These are phyloP conservation scores for Scutellaria minor DNA, from an alignment of 257 asterid genomes.

Conservation along the genomic window DNA sequence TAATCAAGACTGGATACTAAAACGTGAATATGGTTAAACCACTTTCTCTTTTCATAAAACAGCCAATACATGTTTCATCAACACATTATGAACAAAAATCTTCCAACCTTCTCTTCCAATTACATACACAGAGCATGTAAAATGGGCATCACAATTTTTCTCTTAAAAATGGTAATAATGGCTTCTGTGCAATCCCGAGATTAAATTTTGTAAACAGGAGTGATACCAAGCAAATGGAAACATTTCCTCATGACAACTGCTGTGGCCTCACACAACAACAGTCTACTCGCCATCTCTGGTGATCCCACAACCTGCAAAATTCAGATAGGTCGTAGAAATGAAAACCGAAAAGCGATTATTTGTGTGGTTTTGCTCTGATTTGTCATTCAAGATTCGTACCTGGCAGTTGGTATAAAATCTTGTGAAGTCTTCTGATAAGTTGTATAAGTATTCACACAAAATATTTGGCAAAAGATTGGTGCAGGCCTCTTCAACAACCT, in stretches of 20 bases:
- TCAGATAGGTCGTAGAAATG: background rate
- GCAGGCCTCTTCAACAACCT: conserved; percentile 88
- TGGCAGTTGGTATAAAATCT: conserved; percentile 83
- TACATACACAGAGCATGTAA: no score
- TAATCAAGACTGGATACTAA: no score
- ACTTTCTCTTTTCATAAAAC: no score
- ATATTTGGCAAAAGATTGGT: conserved; percentile 68
- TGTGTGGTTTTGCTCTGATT: background rate
- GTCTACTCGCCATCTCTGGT: conserved; percentile 76
- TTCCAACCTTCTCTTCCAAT: no score
- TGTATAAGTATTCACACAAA: conserved; percentile 87
- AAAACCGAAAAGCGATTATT: background rate
- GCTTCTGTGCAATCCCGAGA: background rate
- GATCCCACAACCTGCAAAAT: conserved; percentile 81
- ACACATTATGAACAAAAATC: no score
- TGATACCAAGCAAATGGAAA: conserved; percentile 85
- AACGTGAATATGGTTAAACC: no score
- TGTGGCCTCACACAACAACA: conserved; percentile 89
- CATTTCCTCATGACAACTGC: conserved; percentile 92
- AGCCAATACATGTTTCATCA: no score
- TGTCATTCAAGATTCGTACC: conserved; percentile 49
- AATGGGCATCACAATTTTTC: no score
- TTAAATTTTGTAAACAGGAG: conserved; percentile 88
- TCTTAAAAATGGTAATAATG: no score
- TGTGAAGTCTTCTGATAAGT: conserved; percentile 86